Percentiles rank a stretch among this genome's conserved stretches.
Evolutionary conservation across 2,329 filamentous ascomycete genomes (phyloP).

Genomic region (Sporothrix brunneoviolacea): DNA sequence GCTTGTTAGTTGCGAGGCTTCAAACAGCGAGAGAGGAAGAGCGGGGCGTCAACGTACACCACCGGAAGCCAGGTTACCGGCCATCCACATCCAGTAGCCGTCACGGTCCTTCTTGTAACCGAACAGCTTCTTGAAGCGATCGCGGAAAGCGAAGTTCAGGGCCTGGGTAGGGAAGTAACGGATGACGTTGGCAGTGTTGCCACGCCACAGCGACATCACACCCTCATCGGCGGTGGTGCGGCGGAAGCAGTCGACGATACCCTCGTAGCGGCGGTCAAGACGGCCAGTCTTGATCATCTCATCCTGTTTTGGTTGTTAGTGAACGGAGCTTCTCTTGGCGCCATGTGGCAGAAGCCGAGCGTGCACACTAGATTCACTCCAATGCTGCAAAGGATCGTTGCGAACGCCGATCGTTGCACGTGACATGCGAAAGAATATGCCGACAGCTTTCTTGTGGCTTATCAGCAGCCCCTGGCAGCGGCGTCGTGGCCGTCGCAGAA

Average conservation of each 20-base stretch:
- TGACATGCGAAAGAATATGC: background rate
- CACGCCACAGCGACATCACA: constrained; percentile 94
- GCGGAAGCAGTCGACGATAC: constrained; percentile 92
- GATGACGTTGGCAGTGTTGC: constrained; percentile 99
- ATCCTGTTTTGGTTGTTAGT: constrained; percentile 60
- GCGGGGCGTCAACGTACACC: constrained; percentile 64
- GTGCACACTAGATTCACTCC: too few species aligned
- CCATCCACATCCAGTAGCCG: constrained; percentile 98
- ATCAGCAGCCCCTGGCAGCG: background rate
- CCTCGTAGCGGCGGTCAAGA: constrained; percentile 94
- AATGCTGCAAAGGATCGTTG: background rate
- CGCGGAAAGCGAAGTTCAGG: constrained; percentile 99
- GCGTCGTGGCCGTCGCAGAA: background rate
- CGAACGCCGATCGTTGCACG: constrained; percentile 1
- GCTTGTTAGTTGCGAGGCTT: constrained; percentile 45
- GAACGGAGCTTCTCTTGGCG: background rate
- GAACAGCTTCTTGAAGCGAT: constrained; percentile 99
- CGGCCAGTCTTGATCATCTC: constrained; percentile 99
- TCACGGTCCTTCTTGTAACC: constrained; percentile 99
- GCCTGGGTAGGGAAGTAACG: constrained; percentile 99
- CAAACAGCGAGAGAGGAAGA: constrained; percentile 8
- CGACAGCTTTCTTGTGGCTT: background rate
- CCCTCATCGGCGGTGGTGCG: constrained; percentile 88
- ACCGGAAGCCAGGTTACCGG: constrained; percentile 98
- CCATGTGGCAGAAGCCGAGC: background rate